A percentile compares a stretch with the other conserved stretches of the same genome.
phyloP scores from a whole-genome alignment of 805 yeast genomes.

The Spathaspora boniae region DNA sequence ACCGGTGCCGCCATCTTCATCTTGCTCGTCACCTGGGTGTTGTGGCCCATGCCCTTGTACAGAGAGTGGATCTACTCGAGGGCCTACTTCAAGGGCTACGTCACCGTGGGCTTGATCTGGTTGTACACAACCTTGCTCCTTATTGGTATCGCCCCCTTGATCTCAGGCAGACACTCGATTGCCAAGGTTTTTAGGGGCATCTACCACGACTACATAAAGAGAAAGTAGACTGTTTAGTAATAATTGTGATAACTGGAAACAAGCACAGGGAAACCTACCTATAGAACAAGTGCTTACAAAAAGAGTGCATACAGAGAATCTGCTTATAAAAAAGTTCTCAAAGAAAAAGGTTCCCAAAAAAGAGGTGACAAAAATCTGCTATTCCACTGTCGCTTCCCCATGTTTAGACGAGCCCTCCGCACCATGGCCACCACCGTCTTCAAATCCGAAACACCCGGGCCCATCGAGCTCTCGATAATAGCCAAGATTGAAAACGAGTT shows the following conservation, averaged over 20 bases:
- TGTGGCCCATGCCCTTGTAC: conserved; percentile 43
- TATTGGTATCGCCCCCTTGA: conserved; percentile 32
- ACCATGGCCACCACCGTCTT: conserved; percentile 10
- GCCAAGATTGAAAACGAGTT: conserved; percentile 39
- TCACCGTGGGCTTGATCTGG: conserved; percentile 37
- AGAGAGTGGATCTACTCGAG: conserved; percentile 39
- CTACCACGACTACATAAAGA: conserved; percentile 14
- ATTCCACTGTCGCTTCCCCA: conserved; percentile 1
- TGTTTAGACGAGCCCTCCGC: conserved; percentile 8
- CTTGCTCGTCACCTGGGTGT: conserved; percentile 33
- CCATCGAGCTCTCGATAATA: conserved; percentile 48
- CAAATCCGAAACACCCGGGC: conserved; percentile 28
- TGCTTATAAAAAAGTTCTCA: too few species aligned
- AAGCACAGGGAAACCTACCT: too few species aligned
- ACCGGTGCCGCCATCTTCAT: conserved; percentile 21
- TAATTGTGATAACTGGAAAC: neutral
- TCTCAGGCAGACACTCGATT: conserved; percentile 33
- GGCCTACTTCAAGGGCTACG: conserved; percentile 36
- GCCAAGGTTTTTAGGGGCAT: conserved; percentile 19
- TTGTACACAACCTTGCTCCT: conserved; percentile 31
- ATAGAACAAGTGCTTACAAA: too few species aligned
- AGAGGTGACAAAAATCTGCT: neutral
- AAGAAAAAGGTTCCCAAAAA: too few species aligned
- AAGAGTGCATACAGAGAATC: too few species aligned
- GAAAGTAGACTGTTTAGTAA: conserved; percentile 5